Conservation (phyloP, 768 basidiomycete genomes). For the Tylopilus cervinicoccineus region DNA sequence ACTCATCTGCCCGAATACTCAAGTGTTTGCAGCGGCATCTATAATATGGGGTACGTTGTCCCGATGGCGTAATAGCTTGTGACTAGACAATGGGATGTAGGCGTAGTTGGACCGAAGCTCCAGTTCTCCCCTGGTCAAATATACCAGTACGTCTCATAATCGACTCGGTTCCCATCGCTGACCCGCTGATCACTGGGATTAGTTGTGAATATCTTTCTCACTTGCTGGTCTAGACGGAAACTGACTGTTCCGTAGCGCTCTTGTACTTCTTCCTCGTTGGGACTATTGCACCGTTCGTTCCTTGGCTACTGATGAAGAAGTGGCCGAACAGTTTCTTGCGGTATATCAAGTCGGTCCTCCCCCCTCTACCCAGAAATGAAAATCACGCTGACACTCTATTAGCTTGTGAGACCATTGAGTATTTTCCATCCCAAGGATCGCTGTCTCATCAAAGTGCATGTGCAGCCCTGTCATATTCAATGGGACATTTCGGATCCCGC, state of each 20-base stretch:
- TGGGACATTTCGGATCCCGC: slow-evolving; percentile 68
- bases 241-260: slow-evolving; percentile 38
- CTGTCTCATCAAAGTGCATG: too few relatives aligned
- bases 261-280: slow-evolving; percentile 74
- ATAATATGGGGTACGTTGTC: slow-evolving; percentile 45
- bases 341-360: slow-evolving; percentile 54
- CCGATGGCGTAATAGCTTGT: slow-evolving; percentile 8
- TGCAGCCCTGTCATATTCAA: slow-evolving; percentile 59
- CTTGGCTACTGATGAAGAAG: slow-evolving; percentile 57
- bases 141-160: slow-evolving; percentile 53
- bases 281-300: slow-evolving; percentile 56
- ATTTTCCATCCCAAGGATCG: too few relatives aligned
- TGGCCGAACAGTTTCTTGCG: slow-evolving; percentile 62
- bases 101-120: slow-evolving; percentile 60
- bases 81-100: slow-evolving; percentile 35
- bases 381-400: slow-evolving; percentile 7
- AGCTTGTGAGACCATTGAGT: slow-evolving; percentile 21
- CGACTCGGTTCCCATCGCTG: too few relatives aligned
- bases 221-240: too few relatives aligned
- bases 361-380: too few relatives aligned
- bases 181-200: too few relatives aligned
- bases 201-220: too few relatives aligned
- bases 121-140: slow-evolving; percentile 53
- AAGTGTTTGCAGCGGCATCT: slow-evolving; percentile 55
- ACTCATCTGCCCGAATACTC: slow-evolving; percentile 49